Evolutionary conservation across 108 stramenopile genomes (phyloP).

Genomic region (Fragilaria crotonensis): DNA sequence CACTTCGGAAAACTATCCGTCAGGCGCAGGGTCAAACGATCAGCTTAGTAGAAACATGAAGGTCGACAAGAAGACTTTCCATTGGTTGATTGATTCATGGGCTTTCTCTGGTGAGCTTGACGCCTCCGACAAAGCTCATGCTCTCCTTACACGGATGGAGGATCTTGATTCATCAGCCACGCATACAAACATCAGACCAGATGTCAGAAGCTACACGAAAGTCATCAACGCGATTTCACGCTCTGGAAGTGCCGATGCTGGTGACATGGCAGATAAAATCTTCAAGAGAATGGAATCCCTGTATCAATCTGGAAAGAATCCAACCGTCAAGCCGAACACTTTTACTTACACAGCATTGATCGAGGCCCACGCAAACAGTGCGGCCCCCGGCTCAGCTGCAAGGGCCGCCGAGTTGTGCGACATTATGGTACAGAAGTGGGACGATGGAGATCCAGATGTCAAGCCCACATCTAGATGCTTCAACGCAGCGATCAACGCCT

Average conservation of each 20-base stretch:
- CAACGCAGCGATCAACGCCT: slow-evolving; percentile 50
- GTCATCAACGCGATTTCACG: slow-evolving; percentile 57
- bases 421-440: slow-evolving; percentile 20
- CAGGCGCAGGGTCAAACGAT: slow-evolving; percentile 1
- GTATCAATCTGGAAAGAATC: slow-evolving; percentile 19
- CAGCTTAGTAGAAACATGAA: slow-evolving; percentile 26
- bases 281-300: slow-evolving; percentile 37
- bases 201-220: slow-evolving; percentile 64
- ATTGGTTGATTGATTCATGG: slow-evolving; percentile 70
- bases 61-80: slow-evolving; percentile 50
- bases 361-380: slow-evolving; percentile 67
- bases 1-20: slow-evolving; percentile 4
- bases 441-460: slow-evolving; percentile 15
- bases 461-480: slow-evolving; percentile 18
- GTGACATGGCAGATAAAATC: slow-evolving; percentile 44
- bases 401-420: slow-evolving; percentile 28
- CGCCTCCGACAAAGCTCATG: slow-evolving; percentile 40
- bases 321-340: slow-evolving; percentile 38
- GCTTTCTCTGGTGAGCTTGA: slow-evolving; percentile 49
- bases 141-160: slow-evolving; percentile 55
- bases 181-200: slow-evolving; percentile 23
- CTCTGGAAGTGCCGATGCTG: slow-evolving; percentile 35
- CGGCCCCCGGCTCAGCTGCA: slow-evolving; percentile 35
- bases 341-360: slow-evolving; percentile 76
- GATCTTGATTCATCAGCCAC: slow-evolving; percentile 11